phyloP scores from a whole-genome alignment of 2,329 filamentous ascomycete species.

The Rugonectria rugulosa region DNA sequence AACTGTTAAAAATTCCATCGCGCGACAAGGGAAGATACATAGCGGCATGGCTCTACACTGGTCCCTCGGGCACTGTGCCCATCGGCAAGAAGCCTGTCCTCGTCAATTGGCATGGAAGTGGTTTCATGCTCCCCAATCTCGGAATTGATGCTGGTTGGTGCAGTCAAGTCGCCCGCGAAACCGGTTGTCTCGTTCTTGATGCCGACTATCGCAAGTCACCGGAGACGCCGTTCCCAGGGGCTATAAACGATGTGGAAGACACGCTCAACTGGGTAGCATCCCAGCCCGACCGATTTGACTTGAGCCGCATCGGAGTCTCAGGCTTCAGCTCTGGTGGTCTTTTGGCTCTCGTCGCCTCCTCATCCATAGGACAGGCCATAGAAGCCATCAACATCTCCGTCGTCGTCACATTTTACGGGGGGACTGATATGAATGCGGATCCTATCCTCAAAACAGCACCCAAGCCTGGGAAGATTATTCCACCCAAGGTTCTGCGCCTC shows the following conservation, averaged over 20 bases:
- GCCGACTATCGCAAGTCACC: conserved; percentile 22
- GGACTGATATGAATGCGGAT: conserved; percentile 1
- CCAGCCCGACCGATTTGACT: conserved; percentile 11
- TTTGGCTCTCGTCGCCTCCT: conserved; percentile 7
- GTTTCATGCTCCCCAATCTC: conserved; percentile 10
- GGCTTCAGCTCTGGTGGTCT: conserved; percentile 15
- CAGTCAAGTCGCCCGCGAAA: conserved; percentile 7
- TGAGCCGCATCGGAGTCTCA: conserved; percentile 8
- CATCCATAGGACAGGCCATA: background rate
- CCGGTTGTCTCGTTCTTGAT: conserved; percentile 5
- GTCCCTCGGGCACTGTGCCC: background rate
- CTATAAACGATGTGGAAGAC: conserved; percentile 15
- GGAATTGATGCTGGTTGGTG: conserved; percentile 11
- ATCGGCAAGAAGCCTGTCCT: conserved; percentile 7
- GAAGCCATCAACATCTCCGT: background rate
- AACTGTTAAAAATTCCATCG: conserved; percentile 13
- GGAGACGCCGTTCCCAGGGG: conserved; percentile 10
- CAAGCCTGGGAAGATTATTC: conserved; percentile 7
- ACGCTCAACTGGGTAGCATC: conserved; percentile 7
- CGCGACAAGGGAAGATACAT: conserved; percentile 14
- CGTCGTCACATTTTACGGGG: conserved; percentile 7
- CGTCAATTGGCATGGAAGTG: conserved; percentile 24
- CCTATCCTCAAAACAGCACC: conserved; percentile 7
- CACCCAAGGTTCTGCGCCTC: background rate
- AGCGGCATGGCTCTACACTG: conserved; percentile 6